Percentiles rank a stretch among this genome's conserved stretches.
These are phyloP conservation scores for Blastobotrys persicus DNA, from an alignment of 1,139 yeast genomes.

Conservation along the genomic window DNA sequence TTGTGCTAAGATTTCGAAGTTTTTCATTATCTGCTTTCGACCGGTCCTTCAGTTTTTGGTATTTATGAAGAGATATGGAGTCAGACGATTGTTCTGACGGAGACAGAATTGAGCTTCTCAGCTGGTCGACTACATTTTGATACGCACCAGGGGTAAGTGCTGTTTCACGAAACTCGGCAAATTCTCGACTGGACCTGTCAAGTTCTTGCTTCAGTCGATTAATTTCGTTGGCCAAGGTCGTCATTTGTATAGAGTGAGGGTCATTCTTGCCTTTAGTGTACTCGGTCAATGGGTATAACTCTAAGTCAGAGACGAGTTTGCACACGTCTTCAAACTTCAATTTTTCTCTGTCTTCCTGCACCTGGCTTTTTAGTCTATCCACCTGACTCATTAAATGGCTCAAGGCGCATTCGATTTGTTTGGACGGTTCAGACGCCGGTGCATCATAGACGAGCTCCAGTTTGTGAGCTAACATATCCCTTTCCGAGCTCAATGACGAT, in stretches of 20 bases:
- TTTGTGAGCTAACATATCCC: background rate
- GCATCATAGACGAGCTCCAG: background rate
- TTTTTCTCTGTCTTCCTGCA: background rate
- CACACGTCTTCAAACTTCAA: slow-evolving; percentile 1
- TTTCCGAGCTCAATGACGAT: background rate
- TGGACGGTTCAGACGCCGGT: background rate
- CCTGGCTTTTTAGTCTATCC: background rate
- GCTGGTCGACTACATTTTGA: slow-evolving; percentile 4
- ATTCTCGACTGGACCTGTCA: background rate
- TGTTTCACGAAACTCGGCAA: background rate
- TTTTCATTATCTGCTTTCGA: slow-evolving; percentile 3
- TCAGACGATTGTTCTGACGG: background rate
- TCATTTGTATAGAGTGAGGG: background rate
- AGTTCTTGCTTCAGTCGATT: background rate
- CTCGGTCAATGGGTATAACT: background rate
- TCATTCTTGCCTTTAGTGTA: background rate
- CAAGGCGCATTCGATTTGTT: slow-evolving; percentile 1
- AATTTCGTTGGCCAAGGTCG: background rate
- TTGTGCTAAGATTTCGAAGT: background rate
- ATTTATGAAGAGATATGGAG: slow-evolving; percentile 3
- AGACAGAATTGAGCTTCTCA: slow-evolving; percentile 1
- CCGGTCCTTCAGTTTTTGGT: slow-evolving; percentile 5
- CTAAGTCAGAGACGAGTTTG: background rate
- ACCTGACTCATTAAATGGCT: slow-evolving; percentile 2
- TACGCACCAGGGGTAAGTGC: slow-evolving; percentile 4